phyloP scores from a whole-genome alignment of 176 grass and related monocot species.

The Lolium perenne region DNA sequence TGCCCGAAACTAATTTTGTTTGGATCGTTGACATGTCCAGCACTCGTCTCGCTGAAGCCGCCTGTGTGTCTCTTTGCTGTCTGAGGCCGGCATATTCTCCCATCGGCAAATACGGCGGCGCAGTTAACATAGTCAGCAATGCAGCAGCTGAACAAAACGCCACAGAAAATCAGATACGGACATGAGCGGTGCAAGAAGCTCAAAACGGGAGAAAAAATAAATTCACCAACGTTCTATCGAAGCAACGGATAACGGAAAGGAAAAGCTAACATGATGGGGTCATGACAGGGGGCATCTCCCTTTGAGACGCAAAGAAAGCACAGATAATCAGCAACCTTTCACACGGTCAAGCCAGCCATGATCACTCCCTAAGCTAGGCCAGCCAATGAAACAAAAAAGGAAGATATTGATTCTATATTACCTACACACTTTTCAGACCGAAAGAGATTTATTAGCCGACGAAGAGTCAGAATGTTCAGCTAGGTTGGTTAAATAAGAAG shows the following conservation, averaged over 20 bases:
- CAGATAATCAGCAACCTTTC: background rate
- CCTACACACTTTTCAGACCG: background rate
- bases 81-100: background rate
- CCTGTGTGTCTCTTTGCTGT: background rate
- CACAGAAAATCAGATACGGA: background rate
- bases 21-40: background rate
- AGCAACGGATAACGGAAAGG: constrained; percentile 10
- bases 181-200: constrained; percentile 25
- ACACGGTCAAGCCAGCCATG: constrained; percentile 3
- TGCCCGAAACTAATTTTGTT: background rate
- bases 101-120: background rate
- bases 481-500: background rate
- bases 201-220: background rate
- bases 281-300: constrained; percentile 24
- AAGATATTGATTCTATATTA: background rate
- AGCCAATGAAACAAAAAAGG: constrained; percentile 18
- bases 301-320: constrained; percentile 36
- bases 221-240: constrained; percentile 6
- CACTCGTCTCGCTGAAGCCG: constrained; percentile 33
- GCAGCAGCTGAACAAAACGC: background rate
- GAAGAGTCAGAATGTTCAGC: background rate
- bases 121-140: background rate
- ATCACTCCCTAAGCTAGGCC: background rate
- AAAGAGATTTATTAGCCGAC: background rate
- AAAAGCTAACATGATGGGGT: constrained; percentile 22